Base-by-base conservation (phyloP, 1,139 yeast species). In the Suhomyces chickasaworum region DNA sequence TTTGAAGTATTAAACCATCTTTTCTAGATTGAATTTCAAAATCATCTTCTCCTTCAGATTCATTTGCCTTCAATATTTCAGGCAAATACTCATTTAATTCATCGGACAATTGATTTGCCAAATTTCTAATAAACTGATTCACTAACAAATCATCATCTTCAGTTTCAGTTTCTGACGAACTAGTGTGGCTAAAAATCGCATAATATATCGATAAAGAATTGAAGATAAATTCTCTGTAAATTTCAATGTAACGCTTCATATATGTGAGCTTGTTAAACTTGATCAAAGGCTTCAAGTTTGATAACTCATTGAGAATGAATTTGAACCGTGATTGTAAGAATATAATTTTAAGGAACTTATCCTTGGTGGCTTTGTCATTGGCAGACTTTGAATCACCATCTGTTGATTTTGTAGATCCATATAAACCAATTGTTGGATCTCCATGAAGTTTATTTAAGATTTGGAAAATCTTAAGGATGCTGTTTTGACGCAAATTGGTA, bases 151-250 rank as follows among this genome's bases (percentile, higher is more conserved):
- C 49, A 48, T 69, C 71, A 34, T 65, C 68, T 13, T 54, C 47
- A 10, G 49, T 35, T 3, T 47, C 46, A 12, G 42, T 45, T 15
- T 36, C 37, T 8, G 25, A 15, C 3, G 44, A 23, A 47, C 59
- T 45, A 2, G 62, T 51, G 17, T 56, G 54, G 34, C 61, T 78
- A 57, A 89, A 87, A 0, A 87, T 78, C 7, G 89, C 79, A 47
- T 77, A 75, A 61, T 78, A 86, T 8, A 85, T 81, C 38, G 87
- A 80, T 4, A 89, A 72, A 0, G 95, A 81, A 29, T 84, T 86
- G 63, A 84, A 87, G 12, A 88, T 81, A 55, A 82, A 85, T 61
- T 91, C 97, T 60, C 99, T 75, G 51, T 88, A 83, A 4, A 88
- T 81, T 63, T 93, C 98, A 39, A 90, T 78, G 57, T 80, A 85